Base-by-base conservation (phyloP, 2,329 filamentous ascomycete species). In the Mollisiaceae sp. region DNA sequence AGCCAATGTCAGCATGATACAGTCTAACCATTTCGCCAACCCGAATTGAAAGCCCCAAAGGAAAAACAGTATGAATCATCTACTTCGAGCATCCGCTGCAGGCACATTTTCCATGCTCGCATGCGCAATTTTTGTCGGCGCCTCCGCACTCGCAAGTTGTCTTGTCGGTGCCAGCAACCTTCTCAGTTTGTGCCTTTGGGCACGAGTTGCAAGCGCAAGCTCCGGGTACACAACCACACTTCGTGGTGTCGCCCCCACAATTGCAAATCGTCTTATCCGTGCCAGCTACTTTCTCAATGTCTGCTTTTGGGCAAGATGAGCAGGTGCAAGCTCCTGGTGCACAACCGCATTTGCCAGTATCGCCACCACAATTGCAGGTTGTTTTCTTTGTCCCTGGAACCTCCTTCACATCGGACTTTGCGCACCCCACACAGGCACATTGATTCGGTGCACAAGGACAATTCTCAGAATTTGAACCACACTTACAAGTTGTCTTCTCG, bases 401-500 rank as follows among this genome's bases (percentile, higher is more conserved):
- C 20, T 69, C 72, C 65, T 76, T 76, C 43, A 77, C 79, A n/a
- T 79, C 74, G 65, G 80, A 80, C 77, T 83, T 83, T 57, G 76
- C 78, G 70, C 82, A 83, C 59, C 77, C 78, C 36, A 74, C 73
- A 73, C 81, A 83, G 36, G 79, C 79, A 70, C 81, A 83, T 71
- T 81, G 76, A 61, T 82, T 81, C 41, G 79, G 73, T 45, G 77
- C 76, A 72, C 82, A 82, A 15, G 77, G 74, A 73, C 82, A 83
- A 64, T 79, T 78, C 66, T 75, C 77, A 61, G 78, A 73, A 65
- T 75, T 74, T 52, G 77, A 75, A 67, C 74, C 75, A 72, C 82
- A 85, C 76, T 83, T 82, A 79, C 82, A 83, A 58, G 69, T 71
- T 71, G 77, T 78, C 66, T 81, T 79, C 63, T 79, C 77, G 71